Evolutionary conservation across 257 asterid genomes (phyloP).

Genomic region (Vinca minor): DNA sequence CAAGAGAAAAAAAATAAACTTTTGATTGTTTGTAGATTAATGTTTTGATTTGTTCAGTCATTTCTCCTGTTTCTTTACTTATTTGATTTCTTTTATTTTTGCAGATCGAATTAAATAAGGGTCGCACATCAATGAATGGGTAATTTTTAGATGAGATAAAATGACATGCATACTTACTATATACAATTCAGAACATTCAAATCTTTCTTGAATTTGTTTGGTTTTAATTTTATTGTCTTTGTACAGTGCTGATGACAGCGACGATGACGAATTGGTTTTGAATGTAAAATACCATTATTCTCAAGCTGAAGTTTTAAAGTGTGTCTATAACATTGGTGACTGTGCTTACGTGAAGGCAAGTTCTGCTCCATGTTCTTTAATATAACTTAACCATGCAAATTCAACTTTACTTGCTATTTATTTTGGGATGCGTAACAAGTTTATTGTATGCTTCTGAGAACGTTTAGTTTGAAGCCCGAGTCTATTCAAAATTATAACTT

Average conservation of each 20-base stretch:
- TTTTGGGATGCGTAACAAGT: background rate
- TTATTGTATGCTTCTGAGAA: background rate
- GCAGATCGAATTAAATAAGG: slow-evolving; percentile 4
- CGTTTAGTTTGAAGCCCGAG: background rate
- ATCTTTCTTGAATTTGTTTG: background rate
- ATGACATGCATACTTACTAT: background rate
- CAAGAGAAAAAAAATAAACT: background rate
- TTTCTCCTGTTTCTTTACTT: background rate
- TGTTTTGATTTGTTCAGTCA: background rate
- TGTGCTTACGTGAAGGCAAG: slow-evolving; percentile 60
- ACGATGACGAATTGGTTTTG: slow-evolving; percentile 62
- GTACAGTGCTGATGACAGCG: slow-evolving; percentile 33
- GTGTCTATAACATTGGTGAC: slow-evolving; percentile 51
- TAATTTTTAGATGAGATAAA: slow-evolving; percentile 1
- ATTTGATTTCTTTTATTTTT: background rate
- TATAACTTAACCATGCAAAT: background rate
- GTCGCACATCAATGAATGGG: background rate
- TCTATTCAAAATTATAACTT: background rate
- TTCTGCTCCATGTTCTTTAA: slow-evolving; percentile 4
- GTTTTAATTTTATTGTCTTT: background rate
- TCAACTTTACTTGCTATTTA: background rate
- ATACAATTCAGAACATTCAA: background rate
- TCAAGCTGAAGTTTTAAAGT: slow-evolving; percentile 52
- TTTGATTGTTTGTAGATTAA: background rate
- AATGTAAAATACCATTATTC: slow-evolving; percentile 69